phyloP scores from a whole-genome alignment of 176 grass and related monocot species.

The Pontederia crassipes region DNA sequence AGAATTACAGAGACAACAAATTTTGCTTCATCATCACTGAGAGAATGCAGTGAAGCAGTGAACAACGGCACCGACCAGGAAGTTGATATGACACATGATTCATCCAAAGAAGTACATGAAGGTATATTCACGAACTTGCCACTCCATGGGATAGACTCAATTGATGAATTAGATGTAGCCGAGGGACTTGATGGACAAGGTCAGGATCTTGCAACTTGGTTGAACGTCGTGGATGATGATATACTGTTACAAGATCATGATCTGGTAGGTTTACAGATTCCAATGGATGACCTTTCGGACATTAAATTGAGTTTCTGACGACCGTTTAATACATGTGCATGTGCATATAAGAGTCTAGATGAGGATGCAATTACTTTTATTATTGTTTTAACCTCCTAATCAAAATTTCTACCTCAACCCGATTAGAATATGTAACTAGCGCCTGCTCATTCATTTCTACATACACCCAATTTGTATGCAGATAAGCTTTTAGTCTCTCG shows the following conservation, averaged over 20 bases:
- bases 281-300: slow-evolving; percentile 53
- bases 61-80: slow-evolving; percentile 16
- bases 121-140: slow-evolving; percentile 23
- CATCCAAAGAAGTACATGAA: slow-evolving; percentile 21
- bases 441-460: slow-evolving; percentile 14
- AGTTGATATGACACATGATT: slow-evolving; percentile 10
- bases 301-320: slow-evolving; percentile 45
- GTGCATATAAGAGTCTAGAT: slow-evolving; percentile 29
- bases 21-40: slow-evolving; percentile 10
- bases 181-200: slow-evolving; percentile 43
- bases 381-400: slow-evolving; percentile 23
- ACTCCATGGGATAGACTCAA: slow-evolving; percentile 18
- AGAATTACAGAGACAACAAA: slow-evolving; percentile 31
- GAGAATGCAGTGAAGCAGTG: slow-evolving; percentile 10
- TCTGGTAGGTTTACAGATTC: slow-evolving; percentile 44
- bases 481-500: slow-evolving; percentile 8
- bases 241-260: slow-evolving; percentile 39
- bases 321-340: slow-evolving; percentile 8
- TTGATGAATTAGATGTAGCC: slow-evolving; percentile 41
- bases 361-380: slow-evolving; percentile 8
- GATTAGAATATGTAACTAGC: slow-evolving; percentile 37
- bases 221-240: slow-evolving; percentile 33
- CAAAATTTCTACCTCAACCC: slow-evolving; percentile 24
- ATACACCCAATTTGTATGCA: slow-evolving; percentile 10
- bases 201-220: slow-evolving; percentile 50